phyloP scores from a whole-genome alignment of 2,329 filamentous ascomycete genomes.

The Allantophomopsis cytisporea region DNA sequence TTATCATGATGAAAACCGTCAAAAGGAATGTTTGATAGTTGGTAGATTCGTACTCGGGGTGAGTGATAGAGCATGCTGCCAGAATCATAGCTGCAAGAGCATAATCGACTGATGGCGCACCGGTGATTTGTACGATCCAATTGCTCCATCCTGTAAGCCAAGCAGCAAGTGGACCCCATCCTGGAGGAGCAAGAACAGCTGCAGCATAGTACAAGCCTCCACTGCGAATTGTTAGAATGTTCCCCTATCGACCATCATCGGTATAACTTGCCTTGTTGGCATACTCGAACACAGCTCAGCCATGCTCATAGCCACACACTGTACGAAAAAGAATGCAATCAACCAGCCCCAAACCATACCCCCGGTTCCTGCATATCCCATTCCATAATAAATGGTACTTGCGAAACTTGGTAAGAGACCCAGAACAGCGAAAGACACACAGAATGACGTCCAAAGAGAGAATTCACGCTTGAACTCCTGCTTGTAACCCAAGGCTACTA shows the following conservation, averaged over 20 bases:
- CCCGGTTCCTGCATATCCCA: conserved; percentile 41
- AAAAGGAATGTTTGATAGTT: conserved; percentile 57
- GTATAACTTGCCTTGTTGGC: conserved; percentile 40
- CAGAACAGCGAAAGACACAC: conserved; percentile 60
- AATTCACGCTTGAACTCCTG: conserved; percentile 50
- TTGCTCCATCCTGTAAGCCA: conserved; percentile 62
- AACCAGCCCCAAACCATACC: conserved; percentile 71
- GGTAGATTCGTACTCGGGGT: conserved; percentile 50
- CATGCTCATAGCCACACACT: conserved; percentile 55
- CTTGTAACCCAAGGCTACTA: conserved; percentile 45
- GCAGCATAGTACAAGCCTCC: conserved; percentile 64
- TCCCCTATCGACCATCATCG: not conserved
- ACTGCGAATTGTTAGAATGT: conserved; percentile 13
- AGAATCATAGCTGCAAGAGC: conserved; percentile 57
- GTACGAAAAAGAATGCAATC: conserved; percentile 58
- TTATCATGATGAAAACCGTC: conserved; percentile 51
- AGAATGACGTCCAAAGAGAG: conserved; percentile 61
- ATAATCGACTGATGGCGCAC: conserved; percentile 53
- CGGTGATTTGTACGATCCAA: conserved; percentile 54
- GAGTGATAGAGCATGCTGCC: conserved; percentile 52
- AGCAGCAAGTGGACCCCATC: conserved; percentile 51
- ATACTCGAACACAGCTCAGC: conserved; percentile 62
- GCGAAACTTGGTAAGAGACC: conserved; percentile 60
- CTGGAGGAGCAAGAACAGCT: conserved; percentile 53
- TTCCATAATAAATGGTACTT: conserved; percentile 57